Conservation (phyloP, 805 yeast species). For the Yamadazyma sp. region DNA sequence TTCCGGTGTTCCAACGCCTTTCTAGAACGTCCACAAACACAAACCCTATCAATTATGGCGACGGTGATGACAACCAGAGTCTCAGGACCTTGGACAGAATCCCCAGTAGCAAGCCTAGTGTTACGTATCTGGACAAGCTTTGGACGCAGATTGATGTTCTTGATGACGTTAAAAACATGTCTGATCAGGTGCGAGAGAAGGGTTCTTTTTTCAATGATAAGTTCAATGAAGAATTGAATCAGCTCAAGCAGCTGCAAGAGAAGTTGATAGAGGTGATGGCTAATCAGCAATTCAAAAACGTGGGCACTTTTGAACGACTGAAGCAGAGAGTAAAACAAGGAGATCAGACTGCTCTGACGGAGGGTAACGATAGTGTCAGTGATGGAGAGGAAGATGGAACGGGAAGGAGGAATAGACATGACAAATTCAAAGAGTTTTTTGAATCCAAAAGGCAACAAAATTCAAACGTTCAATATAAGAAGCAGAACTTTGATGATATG, state of each 20-base stretch:
- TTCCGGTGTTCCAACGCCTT: conserved; percentile 13
- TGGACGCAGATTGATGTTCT: conserved; percentile 89
- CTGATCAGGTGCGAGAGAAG: conserved; percentile 42
- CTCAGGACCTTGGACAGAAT: conserved; percentile 44
- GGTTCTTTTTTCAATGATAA: conserved; percentile 52
- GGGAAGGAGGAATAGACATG: conserved; percentile 25
- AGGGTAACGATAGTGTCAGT: conserved; percentile 23
- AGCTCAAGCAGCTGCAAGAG: conserved; percentile 56
- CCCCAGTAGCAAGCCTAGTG: conserved; percentile 56
- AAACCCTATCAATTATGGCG: conserved; percentile 4
- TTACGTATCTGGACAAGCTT: conserved; percentile 68
- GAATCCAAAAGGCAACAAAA: conserved; percentile 17
- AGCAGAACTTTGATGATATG: conserved; percentile 53
- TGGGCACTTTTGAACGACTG: conserved; percentile 19
- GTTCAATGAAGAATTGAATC: conserved; percentile 52
- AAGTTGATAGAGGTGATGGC: conserved; percentile 35
- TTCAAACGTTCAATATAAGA: conserved; percentile 38
- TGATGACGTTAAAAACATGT: conserved; percentile 71
- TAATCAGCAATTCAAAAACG: conserved; percentile 25
- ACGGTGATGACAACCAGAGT: conserved; percentile 15
- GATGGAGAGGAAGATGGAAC: conserved; percentile 10
- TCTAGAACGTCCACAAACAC: conserved; percentile 17
- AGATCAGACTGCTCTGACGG: background rate
- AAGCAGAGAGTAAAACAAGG: conserved; percentile 25
- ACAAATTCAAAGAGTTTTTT: conserved; percentile 26